Base-by-base conservation (phyloP, 2,329 filamentous ascomycete genomes). In the Arachnopeziza araneosa region DNA sequence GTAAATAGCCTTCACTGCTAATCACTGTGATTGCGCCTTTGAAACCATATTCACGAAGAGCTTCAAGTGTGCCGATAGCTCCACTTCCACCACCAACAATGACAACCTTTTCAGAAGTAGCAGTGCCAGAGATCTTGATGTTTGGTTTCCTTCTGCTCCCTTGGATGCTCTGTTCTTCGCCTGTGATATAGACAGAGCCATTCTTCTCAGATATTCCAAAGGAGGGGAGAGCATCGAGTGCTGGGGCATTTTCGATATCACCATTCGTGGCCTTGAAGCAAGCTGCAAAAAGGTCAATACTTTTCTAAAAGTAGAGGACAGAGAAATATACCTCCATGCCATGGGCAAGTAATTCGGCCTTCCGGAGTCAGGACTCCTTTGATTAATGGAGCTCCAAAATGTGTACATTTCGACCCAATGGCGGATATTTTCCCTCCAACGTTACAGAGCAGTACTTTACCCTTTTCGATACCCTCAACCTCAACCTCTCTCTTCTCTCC, bases 191-290 rank as follows among this genome's bases (percentile, higher is more conserved):
- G 1, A 97, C 86, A 5, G 83, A 88, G 32, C 91, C 92, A 68
- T 95, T 85, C 70, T 88, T 92, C 73, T 96, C 87, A 32, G 85
- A 78, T 32, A 97, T 79, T 57, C 91, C 86, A 77, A 96, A 99
- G 55, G 88, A 87, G 52, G 89, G 83, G 24, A 99, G 78, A n/a
- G 90, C 82, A 70, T 98, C 91, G 24, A 96, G 83, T 1, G 91
- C 95, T 0, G 95, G 95, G 0, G 93, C 93, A 71, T 98, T 91
- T 76, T 99, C 95, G 61, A 98, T 90, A 69, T 99, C 95, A 57
- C 95, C 95, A 6, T 89, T 96, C 59, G 83, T 82, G 64, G 91
- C 85, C 64, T 91, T 95, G 78, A 97, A 99, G 79, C 95, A 99
- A 60, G 95, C 95, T 93, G 64, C 21, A 36, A 21, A 23, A 24